phyloP scores from a whole-genome alignment of 306 rosid species.

The Crataegus laevigata region DNA sequence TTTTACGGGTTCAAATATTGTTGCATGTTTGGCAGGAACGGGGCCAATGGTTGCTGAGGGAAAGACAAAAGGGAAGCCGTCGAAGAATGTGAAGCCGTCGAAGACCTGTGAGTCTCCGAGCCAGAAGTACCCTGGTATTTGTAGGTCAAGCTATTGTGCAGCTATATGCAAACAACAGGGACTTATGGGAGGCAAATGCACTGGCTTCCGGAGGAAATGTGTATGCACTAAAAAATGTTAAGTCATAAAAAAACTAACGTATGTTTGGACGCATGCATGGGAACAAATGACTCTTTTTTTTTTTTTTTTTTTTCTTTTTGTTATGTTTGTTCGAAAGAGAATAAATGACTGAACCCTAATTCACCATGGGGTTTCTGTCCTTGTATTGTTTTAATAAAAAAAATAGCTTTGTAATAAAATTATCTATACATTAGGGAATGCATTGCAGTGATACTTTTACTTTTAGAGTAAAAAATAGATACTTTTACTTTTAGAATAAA shows the following conservation, averaged over 20 bases:
- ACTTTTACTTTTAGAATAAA: too few relatives aligned
- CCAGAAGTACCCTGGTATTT: neutral
- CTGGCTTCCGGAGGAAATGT: neutral
- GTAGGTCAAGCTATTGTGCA: neutral
- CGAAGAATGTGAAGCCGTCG: neutral
- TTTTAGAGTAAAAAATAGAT: too few relatives aligned
- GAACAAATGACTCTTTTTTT: too few relatives aligned
- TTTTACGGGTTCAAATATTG: neutral
- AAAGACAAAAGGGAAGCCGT: neutral
- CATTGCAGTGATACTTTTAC: too few relatives aligned
- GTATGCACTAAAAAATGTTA: neutral
- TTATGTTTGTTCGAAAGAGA: neutral
- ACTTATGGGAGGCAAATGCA: neutral
- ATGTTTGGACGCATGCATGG: neutral
- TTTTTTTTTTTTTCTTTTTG: too few relatives aligned
- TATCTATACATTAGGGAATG: too few relatives aligned
- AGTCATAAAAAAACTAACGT: neutral
- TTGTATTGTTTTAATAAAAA: neutral
- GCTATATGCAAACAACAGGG: neutral
- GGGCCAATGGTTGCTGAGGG: neutral
- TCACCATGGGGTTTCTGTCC: neutral
- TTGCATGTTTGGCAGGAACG: neutral
- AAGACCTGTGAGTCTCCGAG: neutral
- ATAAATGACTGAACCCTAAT: neutral
- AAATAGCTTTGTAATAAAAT: too few relatives aligned